A percentile compares a stretch with the other conserved stretches of the same genome.
phyloP scores from a whole-genome alignment of 2,329 filamentous ascomycete species.

The Hirsutella rhossiliensis region DNA sequence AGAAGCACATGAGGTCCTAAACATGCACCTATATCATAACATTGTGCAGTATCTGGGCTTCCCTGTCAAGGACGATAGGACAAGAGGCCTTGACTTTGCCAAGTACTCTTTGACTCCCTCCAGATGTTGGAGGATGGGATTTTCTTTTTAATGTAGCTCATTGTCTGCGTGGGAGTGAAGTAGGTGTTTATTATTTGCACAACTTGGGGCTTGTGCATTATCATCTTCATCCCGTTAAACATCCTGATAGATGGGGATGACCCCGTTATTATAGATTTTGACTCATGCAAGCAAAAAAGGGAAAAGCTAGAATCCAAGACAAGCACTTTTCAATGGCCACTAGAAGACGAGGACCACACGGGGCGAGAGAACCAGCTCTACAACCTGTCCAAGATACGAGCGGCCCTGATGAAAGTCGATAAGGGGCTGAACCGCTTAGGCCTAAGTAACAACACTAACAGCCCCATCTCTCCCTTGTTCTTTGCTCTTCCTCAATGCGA shows the following conservation, averaged over 20 bases:
- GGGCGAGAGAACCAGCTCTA: not conserved
- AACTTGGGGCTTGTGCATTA: slow-evolving; percentile 1
- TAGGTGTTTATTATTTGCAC: not conserved
- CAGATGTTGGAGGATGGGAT: not conserved
- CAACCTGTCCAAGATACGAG: slow-evolving; percentile 1
- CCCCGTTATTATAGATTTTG: slow-evolving; percentile 1
- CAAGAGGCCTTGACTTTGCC: slow-evolving; percentile 1
- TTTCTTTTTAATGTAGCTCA: not conserved
- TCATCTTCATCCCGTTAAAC: not conserved
- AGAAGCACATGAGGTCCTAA: not conserved
- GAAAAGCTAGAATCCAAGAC: not conserved
- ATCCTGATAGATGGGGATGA: slow-evolving; percentile 1
- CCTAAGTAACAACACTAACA: not conserved
- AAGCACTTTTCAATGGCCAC: not conserved
- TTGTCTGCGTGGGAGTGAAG: slow-evolving; percentile 1
- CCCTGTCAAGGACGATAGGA: not conserved
- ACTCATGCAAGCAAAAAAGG: slow-evolving; percentile 1
- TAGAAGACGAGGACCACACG: not conserved
- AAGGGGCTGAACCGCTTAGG: not conserved
- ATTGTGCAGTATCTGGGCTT: slow-evolving; percentile 1
- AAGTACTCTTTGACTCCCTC: not conserved
- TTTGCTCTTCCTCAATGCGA: not conserved
- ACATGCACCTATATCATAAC: slow-evolving; percentile 1
- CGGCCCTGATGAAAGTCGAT: not conserved
- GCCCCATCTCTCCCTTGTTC: not conserved